Base-by-base conservation (phyloP, 805 yeast species). In the Zygotorulaspora chibaensis region DNA sequence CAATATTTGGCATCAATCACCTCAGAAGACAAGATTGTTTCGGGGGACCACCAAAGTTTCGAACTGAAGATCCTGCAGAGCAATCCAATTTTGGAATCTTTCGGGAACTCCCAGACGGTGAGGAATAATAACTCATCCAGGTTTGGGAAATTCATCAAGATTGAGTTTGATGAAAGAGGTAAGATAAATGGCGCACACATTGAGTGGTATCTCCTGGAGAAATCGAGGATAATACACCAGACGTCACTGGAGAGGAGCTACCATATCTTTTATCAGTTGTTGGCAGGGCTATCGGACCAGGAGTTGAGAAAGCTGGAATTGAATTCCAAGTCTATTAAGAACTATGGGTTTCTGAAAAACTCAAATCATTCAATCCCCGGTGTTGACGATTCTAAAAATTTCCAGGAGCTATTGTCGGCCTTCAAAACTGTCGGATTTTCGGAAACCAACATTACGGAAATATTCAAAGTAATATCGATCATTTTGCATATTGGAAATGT, bases 71-170 rank as follows among this genome's bases (percentile, higher is more conserved):
- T 93, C 42, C 66, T 93, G 27, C 90, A 87, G 60, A 96, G 98
- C 7, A 93, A 93, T 61, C 99, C 99, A 1, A 88, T 93, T 40
- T 68, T 93, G 55, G 99, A 93, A 66, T 81, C 96, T 27, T 93
- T 93, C 66, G 99, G 99, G 56, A 93, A 93, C 65, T 91, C 99
- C 1, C 96, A 91, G 59, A 93, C 99, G 0, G 87, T 88, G 12
- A 79, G 93, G 58, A 93, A 93, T 63, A 82, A 90, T 64, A 93
- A 93, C 66, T 89, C 97, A 3, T 91, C 98, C 5, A 79, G 99
- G 60, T 93, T 93, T 64, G 99, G 99, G 31, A 93, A 93, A 68
- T 93, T 93, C 60, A 87, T 93, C 52, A 84, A 89, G 59, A 86
- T 93, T 48, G 88, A 82, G 61, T 87, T 91, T 55, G 74, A 77